Conservation (phyloP, 75 land plant genomes). For the Isoetes taiwanensis region DNA sequence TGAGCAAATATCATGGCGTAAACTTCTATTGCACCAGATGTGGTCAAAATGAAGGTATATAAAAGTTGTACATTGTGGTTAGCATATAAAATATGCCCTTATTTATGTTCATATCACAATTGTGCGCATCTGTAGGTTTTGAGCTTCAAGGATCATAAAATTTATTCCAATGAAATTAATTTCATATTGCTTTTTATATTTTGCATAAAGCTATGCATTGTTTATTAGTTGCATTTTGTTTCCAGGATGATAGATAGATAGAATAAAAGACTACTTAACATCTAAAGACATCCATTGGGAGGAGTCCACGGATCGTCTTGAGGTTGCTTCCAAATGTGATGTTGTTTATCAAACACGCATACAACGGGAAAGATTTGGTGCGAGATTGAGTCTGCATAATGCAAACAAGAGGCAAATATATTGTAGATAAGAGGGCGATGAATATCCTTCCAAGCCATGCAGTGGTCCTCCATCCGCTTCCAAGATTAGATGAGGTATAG, state of each 20-base stretch:
- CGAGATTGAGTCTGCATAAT: conserved; percentile 60
- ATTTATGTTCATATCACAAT: no score
- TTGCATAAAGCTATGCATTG: no score
- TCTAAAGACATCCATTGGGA: conserved; percentile 71
- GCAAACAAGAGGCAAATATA: conserved; percentile 91
- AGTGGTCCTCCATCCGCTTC: conserved; percentile 90
- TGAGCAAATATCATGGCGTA: conserved; percentile 63
- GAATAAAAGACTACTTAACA: conserved; percentile 83
- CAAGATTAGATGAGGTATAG: conserved; percentile 98
- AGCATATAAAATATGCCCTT: conserved; percentile 4
- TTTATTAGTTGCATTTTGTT: no score
- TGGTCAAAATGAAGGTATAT: conserved; percentile 98
- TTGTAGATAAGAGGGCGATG: conserved; percentile 60
- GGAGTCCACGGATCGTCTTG: conserved; percentile 72
- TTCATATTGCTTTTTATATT: no score
- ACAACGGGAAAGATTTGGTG: conserved; percentile 60
- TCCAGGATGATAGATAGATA: no score
- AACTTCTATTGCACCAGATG: conserved; percentile 84
- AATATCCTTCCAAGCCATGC: conserved; percentile 63
- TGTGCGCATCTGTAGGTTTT: no score
- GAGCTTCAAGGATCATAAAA: no score
- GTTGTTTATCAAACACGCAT: conserved; percentile 95
- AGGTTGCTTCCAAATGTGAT: conserved; percentile 92
- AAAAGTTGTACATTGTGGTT: no score
- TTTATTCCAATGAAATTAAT: no score